Base-by-base conservation (phyloP, 768 basidiomycete genomes). In the Arthromyces matolae region DNA sequence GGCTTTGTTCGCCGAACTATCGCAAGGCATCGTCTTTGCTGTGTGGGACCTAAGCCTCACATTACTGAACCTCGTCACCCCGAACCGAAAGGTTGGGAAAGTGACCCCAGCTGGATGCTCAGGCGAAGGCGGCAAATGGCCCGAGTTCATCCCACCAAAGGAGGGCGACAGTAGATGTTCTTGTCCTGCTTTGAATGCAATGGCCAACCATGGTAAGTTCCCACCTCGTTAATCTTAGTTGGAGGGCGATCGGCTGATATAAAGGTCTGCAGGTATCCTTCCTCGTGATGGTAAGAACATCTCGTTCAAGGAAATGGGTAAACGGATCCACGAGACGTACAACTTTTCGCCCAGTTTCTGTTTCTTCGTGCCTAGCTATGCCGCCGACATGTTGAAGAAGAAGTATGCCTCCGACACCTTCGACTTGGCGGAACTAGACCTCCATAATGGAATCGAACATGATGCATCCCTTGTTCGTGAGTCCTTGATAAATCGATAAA, bases 391-490 rank as follows among this genome's bases (percentile, higher is more conserved):
- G 66, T 63, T 91, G 46, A 68, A 73, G 8, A 80, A 75, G 51
- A 69, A 65, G 18, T 89, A 86, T 54, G 52, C 55, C 45, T 72
- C 67, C 68, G 87, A 81, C 47, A 78, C 68, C 5, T 78, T 87
- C 52, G 78, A 89, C 57, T 67, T 91, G 10, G 66, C 68, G 8
- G 86, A 90, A 27, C 70, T 91, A 33, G 78, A 79, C 58, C 59
- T 84, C 10, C 89, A 90, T 63, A 89, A 88, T 50, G 81, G 83
- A 5, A 87, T 87, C 45, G 85, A 86, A 53, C 83, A 86, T 54
- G 83, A 86, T 56, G 83, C 69, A 0, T 84, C 82, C 0, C 66
- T 86, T 19, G 10, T 33, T 10, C 3, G 10, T 10, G 4, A 33
- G 32, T 33, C 16, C 32, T 3, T 33, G 16, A 18, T 9, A n/a